Evolutionary conservation across 257 asterid species (phyloP).

Genomic region (Rauvolfia tetraphylla): DNA sequence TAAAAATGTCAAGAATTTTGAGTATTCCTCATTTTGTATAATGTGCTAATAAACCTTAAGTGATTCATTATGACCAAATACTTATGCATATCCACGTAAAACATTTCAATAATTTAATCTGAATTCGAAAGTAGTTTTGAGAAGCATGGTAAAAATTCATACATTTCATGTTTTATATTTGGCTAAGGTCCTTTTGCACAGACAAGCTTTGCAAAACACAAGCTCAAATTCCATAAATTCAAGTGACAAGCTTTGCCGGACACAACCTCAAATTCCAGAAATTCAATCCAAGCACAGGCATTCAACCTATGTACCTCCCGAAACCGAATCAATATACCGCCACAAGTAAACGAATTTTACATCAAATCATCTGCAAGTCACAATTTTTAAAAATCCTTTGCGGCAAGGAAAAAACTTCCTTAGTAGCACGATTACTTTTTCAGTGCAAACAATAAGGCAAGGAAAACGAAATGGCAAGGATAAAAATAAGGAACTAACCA

Average conservation of each 20-base stretch:
- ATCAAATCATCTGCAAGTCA: background rate
- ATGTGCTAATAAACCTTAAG: background rate
- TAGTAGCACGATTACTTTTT: background rate
- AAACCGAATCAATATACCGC: background rate
- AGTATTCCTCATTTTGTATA: background rate
- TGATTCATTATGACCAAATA: background rate
- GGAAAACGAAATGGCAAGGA: background rate
- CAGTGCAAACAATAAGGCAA: background rate
- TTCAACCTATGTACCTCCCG: background rate
- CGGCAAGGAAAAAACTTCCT: background rate
- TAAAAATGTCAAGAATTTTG: background rate
- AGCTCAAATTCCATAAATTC: background rate
- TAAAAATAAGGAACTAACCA: constrained; percentile 43
- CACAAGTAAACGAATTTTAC: background rate
- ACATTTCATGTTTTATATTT: background rate
- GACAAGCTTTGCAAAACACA: background rate
- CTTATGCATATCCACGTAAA: background rate
- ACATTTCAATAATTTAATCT: background rate
- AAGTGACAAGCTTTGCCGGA: background rate
- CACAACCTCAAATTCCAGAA: background rate
- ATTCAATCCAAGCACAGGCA: background rate
- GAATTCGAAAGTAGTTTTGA: background rate
- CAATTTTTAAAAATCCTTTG: background rate
- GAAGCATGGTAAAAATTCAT: background rate
- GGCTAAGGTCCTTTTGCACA: background rate